These are phyloP conservation scores for Globisporangium carolinianum DNA, from an alignment of 352 stramenopile genomes.

Conservation along the genomic window DNA sequence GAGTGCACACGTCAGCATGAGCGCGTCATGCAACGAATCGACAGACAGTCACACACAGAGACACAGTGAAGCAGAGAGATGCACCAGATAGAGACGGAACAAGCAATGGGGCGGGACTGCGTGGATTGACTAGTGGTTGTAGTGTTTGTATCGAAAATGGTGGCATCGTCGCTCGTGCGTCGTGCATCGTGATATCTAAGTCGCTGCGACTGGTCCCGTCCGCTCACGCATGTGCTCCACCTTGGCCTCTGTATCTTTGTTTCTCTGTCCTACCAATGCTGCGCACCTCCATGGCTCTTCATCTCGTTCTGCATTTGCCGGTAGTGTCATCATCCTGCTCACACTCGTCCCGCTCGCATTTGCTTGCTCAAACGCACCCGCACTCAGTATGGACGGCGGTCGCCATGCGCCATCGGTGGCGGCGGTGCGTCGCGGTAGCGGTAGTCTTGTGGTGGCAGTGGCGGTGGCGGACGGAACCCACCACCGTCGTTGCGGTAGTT, in stretches of 20 bases:
- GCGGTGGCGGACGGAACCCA: neutral
- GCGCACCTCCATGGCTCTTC: too few species aligned
- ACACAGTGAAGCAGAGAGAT: neutral
- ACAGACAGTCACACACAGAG: neutral
- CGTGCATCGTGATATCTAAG: constrained; percentile 1
- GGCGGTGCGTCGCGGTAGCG: constrained; percentile 8
- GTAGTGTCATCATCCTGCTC: neutral
- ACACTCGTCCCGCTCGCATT: neutral
- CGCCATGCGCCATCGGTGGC: neutral
- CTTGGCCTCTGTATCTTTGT: too few species aligned
- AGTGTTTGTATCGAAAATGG: constrained; percentile 1
- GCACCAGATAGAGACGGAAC: too few species aligned
- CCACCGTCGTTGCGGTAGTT: constrained; percentile 17
- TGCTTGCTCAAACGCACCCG: neutral
- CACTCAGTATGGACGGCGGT: constrained; percentile 3
- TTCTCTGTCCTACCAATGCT: too few species aligned
- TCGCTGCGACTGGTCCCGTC: neutral
- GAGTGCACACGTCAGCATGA: too few species aligned
- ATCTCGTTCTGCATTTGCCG: neutral
- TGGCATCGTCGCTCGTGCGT: neutral
- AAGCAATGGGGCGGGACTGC: neutral
- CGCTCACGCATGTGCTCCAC: too few species aligned
- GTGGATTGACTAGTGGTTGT: neutral
- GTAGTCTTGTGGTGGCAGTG: neutral
- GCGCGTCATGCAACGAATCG: neutral